Percentiles rank a stretch among this genome's conserved stretches.
Evolutionary conservation across 371 early-diverging fungal genomes (phyloP).

Genomic region (Sporodiniella umbellata): DNA sequence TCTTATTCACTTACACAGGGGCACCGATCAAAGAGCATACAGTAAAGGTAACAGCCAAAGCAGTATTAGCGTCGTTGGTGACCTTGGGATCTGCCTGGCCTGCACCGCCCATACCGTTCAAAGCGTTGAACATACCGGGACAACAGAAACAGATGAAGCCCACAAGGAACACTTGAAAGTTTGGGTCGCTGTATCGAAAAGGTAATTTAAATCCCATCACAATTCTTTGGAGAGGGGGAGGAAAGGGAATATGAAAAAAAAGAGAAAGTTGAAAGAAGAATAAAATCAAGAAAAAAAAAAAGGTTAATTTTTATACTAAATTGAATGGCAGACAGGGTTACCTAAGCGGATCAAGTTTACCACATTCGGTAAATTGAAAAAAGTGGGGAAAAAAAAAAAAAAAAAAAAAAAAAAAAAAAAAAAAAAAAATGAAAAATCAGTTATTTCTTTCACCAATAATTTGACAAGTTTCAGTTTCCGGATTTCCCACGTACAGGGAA

Average conservation of each 20-base stretch:
- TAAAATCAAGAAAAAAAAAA: no score
- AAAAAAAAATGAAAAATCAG: not conserved
- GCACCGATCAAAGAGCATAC: constrained; percentile 62
- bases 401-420: constrained; percentile 2
- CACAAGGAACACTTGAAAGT: constrained; percentile 66
- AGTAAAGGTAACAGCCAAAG: constrained; percentile 66
- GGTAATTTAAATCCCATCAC: constrained; percentile 40
- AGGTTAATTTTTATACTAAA: no score
- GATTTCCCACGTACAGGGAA: constrained; percentile 8
- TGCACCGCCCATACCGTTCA: constrained; percentile 63
- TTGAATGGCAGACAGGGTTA: not conserved
- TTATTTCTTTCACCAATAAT: constrained; percentile 1
- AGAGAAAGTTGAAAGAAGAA: not conserved
- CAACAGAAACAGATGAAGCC: constrained; percentile 76
- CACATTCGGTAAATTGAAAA: not conserved
- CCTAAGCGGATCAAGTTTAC: not conserved
- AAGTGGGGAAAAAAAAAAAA: not conserved
- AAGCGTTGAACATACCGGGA: constrained; percentile 87
- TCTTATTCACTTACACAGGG: constrained; percentile 53
- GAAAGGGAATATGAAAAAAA: constrained; percentile 4
- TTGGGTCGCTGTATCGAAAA: constrained; percentile 47
- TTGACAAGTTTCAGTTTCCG: not conserved
- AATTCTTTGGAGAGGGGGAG: not conserved
- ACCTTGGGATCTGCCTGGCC: constrained; percentile 60
- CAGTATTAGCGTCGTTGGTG: constrained; percentile 65